Evolutionary conservation across 1,284 basidiomycete species (phyloP), one percentile per base, ranked within the genome.

Genomic region (Boletus mariae): DNA sequence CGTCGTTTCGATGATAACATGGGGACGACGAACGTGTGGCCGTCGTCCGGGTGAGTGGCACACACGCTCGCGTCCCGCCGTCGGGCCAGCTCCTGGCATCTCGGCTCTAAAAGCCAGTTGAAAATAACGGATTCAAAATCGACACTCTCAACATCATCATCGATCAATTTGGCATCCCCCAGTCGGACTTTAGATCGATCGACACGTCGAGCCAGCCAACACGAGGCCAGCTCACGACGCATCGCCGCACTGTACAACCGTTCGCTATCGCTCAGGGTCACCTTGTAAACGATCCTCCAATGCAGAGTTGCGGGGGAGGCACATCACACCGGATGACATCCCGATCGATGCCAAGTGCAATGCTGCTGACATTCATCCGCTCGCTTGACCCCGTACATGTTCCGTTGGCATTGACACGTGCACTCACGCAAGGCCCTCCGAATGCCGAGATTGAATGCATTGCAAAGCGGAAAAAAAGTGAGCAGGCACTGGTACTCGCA

Each of bases 401-500:
- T n/a, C 29, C 20, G 17, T 43, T 41, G 47, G 29, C 47, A 32
- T 3, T 10, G 40, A 34, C 48, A 50, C 49, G 49, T 45, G 49
- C 42, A 44, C 23, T 15, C 31, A 35, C 32, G 34, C 20, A 35
- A 5, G 4, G 9, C n/a, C 35, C 26, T 15, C 34, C 42, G 49
- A 44, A 44, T 10, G n/a, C 41, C 49, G 49, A 44, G 37, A 37
- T 44, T 15, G 49, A 44, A 50, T 42, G 17, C 32, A 43, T 37
- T 50, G 49, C 42, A 40, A 20, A 43, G 48, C 32, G 48, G 40
- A 49, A 10, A 35, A 42, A 49, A 49, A n/a, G 48, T 26, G 48
- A 29, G 10, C 32, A 47, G 32, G 20, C 20, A 20, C 20, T 20
- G 20, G 20, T 20, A 20, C 17, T 20, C 17, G 17, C 17, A 20